Evolutionary conservation across 768 basidiomycete species (phyloP).

Genomic region (Tulasnella sp.): DNA sequence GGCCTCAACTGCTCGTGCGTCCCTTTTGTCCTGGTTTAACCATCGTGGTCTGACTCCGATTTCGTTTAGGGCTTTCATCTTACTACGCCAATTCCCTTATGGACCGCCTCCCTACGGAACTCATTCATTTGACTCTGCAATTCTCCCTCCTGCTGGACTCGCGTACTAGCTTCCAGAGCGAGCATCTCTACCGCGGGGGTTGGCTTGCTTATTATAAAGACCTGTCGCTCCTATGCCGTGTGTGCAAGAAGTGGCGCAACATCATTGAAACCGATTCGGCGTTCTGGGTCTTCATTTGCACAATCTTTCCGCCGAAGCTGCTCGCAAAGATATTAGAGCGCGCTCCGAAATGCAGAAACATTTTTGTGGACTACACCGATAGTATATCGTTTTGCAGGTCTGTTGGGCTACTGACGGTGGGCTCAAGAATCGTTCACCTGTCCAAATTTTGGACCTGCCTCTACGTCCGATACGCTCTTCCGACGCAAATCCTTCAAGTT

Average conservation of each 20-base stretch:
- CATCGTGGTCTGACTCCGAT: not conserved
- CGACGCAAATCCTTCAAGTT: not conserved
- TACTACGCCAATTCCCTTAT: not conserved
- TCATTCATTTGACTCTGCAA: not conserved
- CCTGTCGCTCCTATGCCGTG: not conserved
- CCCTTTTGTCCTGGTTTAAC: not conserved
- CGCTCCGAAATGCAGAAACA: not conserved
- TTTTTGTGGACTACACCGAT: not conserved
- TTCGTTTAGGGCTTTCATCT: not conserved
- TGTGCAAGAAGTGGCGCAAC: not conserved
- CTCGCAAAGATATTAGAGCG: not conserved
- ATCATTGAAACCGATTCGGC: not conserved
- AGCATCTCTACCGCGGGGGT: not conserved
- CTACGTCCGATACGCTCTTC: not conserved
- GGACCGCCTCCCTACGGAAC: not conserved
- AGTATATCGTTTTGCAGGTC: too few species aligned
- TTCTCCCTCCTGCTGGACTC: not conserved
- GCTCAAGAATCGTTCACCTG: not conserved
- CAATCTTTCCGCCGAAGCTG: not conserved
- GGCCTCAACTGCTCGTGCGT: not conserved
- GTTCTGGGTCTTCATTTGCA: not conserved
- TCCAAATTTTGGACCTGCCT: not conserved
- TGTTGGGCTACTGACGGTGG: not conserved
- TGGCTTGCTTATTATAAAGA: not conserved
- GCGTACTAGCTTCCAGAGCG: not conserved